phyloP scores from a whole-genome alignment of 805 yeast genomes.

The Peterozyma xylosa region DNA sequence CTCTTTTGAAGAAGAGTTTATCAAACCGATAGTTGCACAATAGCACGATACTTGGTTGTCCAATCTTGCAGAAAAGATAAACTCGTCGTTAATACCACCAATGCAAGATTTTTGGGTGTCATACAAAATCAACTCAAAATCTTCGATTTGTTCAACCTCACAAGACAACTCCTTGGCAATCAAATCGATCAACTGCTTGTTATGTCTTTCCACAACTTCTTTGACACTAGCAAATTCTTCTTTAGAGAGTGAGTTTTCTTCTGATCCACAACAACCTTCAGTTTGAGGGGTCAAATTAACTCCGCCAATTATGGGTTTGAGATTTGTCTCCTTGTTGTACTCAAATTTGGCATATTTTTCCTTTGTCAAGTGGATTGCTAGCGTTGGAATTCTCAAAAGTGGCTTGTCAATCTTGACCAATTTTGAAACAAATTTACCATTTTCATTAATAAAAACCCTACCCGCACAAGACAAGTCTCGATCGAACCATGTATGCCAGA shows the following conservation, averaged over 20 bases:
- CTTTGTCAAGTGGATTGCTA: conserved; percentile 87
- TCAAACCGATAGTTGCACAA: conserved; percentile 66
- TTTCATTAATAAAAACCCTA: conserved; percentile 62
- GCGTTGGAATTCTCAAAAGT: conserved; percentile 81
- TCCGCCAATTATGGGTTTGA: conserved; percentile 80
- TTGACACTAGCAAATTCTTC: conserved; percentile 61
- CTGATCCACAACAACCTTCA: conserved; percentile 41
- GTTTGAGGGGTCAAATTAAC: conserved; percentile 17
- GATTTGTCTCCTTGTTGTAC: conserved; percentile 81
- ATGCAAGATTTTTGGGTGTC: conserved; percentile 79
- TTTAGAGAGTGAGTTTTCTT: conserved; percentile 34
- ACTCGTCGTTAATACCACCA: conserved; percentile 89
- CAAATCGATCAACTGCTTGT: conserved; percentile 56
- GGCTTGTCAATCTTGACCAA: conserved; percentile 80
- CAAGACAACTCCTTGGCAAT: conserved; percentile 62
- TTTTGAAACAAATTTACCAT: conserved; percentile 49
- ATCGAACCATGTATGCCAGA: conserved; percentile 97
- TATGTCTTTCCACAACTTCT: conserved; percentile 67
- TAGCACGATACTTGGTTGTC: conserved; percentile 88
- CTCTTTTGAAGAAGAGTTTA: conserved; percentile 30
- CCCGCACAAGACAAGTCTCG: conserved; percentile 91
- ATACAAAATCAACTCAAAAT: conserved; percentile 79
- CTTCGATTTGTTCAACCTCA: conserved; percentile 56
- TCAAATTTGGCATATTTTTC: conserved; percentile 73
- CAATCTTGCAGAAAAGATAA: conserved; percentile 83